phyloP scores from a whole-genome alignment of 495 filamentous ascomycete genomes.

The Podospora didyma region DNA sequence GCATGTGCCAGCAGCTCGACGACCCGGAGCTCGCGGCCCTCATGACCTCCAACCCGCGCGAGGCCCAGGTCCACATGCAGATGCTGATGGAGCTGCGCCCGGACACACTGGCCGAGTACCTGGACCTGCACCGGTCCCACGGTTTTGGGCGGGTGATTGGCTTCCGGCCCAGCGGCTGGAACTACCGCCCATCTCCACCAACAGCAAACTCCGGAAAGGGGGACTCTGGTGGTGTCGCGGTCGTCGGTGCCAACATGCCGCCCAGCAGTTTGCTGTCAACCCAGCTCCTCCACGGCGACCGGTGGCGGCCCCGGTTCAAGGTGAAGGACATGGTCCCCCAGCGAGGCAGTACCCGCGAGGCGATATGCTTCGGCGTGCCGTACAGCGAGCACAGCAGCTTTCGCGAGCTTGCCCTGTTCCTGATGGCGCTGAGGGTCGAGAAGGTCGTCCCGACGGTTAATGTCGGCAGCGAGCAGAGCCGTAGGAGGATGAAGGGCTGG shows the following conservation, averaged over 20 bases:
- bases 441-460: constrained; percentile 93
- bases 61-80: constrained; percentile 97
- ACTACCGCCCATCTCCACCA: constrained; percentile 82
- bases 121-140: constrained; percentile 66
- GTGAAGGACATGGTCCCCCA: constrained; percentile 66
- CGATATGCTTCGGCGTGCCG: constrained; percentile 84
- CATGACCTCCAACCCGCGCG: constrained; percentile 73
- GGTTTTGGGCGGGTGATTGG: constrained; percentile 80
- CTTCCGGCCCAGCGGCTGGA: constrained; percentile 90
- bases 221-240: constrained; percentile 6
- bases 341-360: constrained; percentile 70
- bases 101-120: constrained; percentile 84
- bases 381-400: constrained; percentile 96
- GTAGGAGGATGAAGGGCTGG: constrained; percentile 88
- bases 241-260: constrained; percentile 26
- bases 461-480: constrained; percentile 58
- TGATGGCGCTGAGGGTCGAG: constrained; percentile 80
- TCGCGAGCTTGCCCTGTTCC: constrained; percentile 88
- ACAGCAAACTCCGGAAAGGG: neutral
- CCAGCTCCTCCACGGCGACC: constrained; percentile 65
- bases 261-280: constrained; percentile 33
- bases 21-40: constrained; percentile 73
- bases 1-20: constrained; percentile 79
- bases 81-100: constrained; percentile 85
- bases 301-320: constrained; percentile 69